Base-by-base conservation (phyloP, 129 eudicot genomes). In the Centrapalus pauciflorus region DNA sequence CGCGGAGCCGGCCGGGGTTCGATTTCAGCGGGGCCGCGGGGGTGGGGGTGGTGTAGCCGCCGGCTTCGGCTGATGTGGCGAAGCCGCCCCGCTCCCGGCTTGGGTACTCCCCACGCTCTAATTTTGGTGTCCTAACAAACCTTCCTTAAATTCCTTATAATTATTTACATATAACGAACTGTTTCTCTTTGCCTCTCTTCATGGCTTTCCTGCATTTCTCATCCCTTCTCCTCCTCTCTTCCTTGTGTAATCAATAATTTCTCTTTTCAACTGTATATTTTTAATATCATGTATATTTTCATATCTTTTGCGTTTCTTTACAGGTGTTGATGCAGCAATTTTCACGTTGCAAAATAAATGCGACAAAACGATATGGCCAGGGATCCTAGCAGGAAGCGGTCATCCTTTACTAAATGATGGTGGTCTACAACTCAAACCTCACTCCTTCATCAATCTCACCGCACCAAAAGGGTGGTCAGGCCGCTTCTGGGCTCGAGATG, bases 381-480 rank as follows among this genome's bases (percentile, higher is more conserved):
- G 84, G 43, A 75, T 58, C 49, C 71, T 61, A 49, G 4, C 86
- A 0, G 77, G 73, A 26, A 55, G 75, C 3, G 75, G 80, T n/a
- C 64, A 70, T 16, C 84, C 86, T 3, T 32, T 20, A 6, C 72
- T 86, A 6, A 24, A 20, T 32, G 57, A 75, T 7, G 88, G 89
- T 4, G 95, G 89, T 29, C 55, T 86, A 1, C 70, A 74, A 26
- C 80, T 86, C 19, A 25, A 72, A 9, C 62, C 81, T 0, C 57
- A 11, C 0, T 43, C 73, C n/a, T 28, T 40, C 0, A 37, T 49
- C 29, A 37, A 58, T 4, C 30, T 86, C 13, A 57, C 58, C 3
- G 81, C 86, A 3, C 95, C 89, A 14, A 20, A 26, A 14, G 83
- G 76, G 7, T 83, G 95, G 89, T 80, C 89, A 0, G 86, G 95